Conservation (phyloP, 2,329 filamentous ascomycete species). For the Exophiala dermatitidis region DNA sequence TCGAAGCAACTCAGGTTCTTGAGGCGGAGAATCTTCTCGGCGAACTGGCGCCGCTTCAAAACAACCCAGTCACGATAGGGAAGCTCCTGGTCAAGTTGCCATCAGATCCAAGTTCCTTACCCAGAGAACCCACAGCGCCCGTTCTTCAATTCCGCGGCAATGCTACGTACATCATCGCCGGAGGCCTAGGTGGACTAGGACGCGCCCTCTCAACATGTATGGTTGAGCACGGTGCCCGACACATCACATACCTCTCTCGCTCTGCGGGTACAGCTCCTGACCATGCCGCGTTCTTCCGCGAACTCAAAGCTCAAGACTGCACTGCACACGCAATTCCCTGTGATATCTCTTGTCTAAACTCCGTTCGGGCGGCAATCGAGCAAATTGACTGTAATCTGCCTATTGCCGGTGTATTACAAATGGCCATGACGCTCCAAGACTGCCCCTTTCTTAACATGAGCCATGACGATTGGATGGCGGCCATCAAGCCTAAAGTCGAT, state of each 20-base stretch:
- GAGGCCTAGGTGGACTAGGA: neutral
- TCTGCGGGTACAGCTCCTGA: neutral
- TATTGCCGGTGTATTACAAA: neutral
- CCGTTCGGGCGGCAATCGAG: neutral
- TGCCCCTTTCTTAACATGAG: slow-evolving; percentile 29
- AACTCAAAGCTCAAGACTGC: neutral
- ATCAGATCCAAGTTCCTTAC: no score
- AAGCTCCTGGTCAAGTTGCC: no score
- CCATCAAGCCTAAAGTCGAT: slow-evolving; percentile 32
- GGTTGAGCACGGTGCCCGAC: neutral
- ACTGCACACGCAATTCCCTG: neutral
- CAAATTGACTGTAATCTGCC: neutral
- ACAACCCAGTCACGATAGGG: no score
- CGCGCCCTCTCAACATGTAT: neutral
- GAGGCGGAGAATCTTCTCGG: no score
- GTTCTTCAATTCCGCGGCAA: neutral
- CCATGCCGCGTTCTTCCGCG: neutral
- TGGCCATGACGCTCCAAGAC: slow-evolving; percentile 8
- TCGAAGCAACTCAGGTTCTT: no score
- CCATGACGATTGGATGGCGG: slow-evolving; percentile 30
- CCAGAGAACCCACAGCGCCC: no score
- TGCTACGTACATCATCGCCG: neutral
- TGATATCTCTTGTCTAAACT: neutral
- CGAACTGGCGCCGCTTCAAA: no score
- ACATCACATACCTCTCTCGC: neutral